A percentile compares a stretch with the other conserved stretches of the same genome.
Evolutionary conservation across 345 rosid genomes (phyloP).

Genomic region (Sisymbrium altissimum): DNA sequence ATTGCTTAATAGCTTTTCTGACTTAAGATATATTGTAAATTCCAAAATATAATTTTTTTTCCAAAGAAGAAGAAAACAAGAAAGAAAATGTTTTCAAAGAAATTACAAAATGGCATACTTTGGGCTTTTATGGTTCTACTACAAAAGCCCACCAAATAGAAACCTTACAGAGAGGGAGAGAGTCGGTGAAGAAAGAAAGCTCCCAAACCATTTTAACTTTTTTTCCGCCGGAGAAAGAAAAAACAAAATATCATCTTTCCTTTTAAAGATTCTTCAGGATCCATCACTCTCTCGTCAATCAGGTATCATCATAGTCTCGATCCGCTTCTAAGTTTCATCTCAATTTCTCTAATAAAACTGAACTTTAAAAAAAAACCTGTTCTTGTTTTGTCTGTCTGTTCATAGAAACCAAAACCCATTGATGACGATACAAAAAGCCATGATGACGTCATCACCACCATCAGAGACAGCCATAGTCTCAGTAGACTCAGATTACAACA

Average conservation of each 20-base stretch:
- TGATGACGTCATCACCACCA: neutral
- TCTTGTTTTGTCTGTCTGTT: too few relatives aligned
- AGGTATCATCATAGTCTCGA: neutral
- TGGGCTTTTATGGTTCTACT: neutral
- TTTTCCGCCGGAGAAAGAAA: neutral
- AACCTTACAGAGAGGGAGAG: neutral
- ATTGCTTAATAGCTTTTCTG: too few relatives aligned
- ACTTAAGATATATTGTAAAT: too few relatives aligned
- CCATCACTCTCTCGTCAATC: neutral
- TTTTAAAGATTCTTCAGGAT: neutral
- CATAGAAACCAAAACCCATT: neutral
- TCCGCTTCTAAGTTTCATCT: neutral
- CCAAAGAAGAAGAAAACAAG: too few relatives aligned
- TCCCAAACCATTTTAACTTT: neutral
- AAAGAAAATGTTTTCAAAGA: too few relatives aligned
- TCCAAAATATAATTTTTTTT: too few relatives aligned
- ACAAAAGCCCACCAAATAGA: neutral
- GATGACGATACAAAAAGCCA: slow-evolving; percentile 11
- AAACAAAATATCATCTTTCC: neutral
- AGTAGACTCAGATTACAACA: slow-evolving; percentile 35
- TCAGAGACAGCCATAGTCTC: slow-evolving; percentile 27
- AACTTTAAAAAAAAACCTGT: too few relatives aligned
- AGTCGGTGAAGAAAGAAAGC: neutral
- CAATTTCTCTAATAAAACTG: neutral
- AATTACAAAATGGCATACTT: neutral